Evolutionary conservation across 2,329 filamentous ascomycete species (phyloP), one percentile per base, ranked within the genome.

Genomic region (Botrytis byssoidea): DNA sequence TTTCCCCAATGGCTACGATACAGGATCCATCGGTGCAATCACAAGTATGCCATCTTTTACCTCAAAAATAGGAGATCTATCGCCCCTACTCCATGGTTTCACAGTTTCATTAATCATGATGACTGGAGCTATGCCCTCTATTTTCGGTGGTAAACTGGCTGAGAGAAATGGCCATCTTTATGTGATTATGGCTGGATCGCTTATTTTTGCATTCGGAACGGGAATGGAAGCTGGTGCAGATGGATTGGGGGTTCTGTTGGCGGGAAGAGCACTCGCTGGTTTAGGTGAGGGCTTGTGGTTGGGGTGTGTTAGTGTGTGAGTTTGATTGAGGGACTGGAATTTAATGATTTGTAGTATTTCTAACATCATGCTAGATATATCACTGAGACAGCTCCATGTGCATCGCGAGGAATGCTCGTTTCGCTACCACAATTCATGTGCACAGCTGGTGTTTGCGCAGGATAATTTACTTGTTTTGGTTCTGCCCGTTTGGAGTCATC

Each of bases 381-480:
- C 48, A 42, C 42, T 6, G 46, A 71, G 35, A 65, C 32, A 29
- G 60, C 44, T 10, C 70, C 60, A 6, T 20, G 46, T 55, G 46
- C 46, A n/a, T 55, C 46, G 5, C 82, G 88, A 37, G 88, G 88
- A 0, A 81, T 83, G 1, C 78, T 91, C 4, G 84, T 85, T 0
- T 85, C 86, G 0, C 78, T 85, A 4, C 85, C 87, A 1, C 88
- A 90, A 75, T 82, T 89, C 66, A 78, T 88, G 68, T 83, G 84
- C 9, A 85, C 84, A 0, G 69, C 84, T 1, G 88, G 86, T 0
- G 79, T 90, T 3, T 85, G 85, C 18, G 61, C 83, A 1, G 89
- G 88, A 0, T 90, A 88, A 75, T 90, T 91, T 76, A 85, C 84
- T 10, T 89, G 87, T 79, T 90, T 90, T 75, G 87, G 86, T 8